Conservation (phyloP, 176 grass and related monocot species). For the Eremochloa ophiuroides region DNA sequence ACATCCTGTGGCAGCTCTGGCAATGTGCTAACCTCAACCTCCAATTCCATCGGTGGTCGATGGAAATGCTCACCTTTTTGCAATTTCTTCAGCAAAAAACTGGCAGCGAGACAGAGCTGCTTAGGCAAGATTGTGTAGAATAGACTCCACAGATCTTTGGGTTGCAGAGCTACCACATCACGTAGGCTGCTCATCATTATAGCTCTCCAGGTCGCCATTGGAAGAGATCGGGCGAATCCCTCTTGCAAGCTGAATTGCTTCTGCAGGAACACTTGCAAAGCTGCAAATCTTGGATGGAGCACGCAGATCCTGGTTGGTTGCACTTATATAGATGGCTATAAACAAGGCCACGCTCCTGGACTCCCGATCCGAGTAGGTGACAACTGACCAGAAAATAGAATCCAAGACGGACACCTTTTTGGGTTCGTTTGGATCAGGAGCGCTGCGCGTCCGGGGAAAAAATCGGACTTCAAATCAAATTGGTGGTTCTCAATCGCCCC, state of each 20-base stretch:
- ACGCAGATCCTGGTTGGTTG: not conserved
- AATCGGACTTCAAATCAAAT: not conserved
- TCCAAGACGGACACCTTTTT: not conserved
- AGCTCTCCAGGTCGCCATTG: not conserved
- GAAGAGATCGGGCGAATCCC: not conserved
- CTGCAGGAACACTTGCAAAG: not conserved
- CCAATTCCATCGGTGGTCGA: not conserved
- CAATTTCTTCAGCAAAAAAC: not conserved
- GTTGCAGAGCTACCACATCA: not conserved
- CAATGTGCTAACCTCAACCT: not conserved
- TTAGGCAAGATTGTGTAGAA: not conserved
- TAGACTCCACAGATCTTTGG: not conserved
- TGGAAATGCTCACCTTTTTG: not conserved
- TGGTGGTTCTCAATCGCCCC: not conserved
- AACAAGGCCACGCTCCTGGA: not conserved
- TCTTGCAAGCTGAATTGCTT: not conserved
- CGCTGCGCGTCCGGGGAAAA: too few species aligned
- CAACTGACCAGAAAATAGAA: not conserved
- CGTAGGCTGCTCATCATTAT: not conserved
- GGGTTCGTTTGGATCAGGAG: too few species aligned
- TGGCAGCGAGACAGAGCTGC: not conserved
- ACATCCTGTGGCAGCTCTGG: not conserved
- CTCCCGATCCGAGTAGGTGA: not conserved
- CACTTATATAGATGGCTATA: not conserved
- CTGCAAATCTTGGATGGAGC: not conserved